phyloP scores from a whole-genome alignment of 2,329 filamentous ascomycete species.

The Ophiosphaerella narmari region DNA sequence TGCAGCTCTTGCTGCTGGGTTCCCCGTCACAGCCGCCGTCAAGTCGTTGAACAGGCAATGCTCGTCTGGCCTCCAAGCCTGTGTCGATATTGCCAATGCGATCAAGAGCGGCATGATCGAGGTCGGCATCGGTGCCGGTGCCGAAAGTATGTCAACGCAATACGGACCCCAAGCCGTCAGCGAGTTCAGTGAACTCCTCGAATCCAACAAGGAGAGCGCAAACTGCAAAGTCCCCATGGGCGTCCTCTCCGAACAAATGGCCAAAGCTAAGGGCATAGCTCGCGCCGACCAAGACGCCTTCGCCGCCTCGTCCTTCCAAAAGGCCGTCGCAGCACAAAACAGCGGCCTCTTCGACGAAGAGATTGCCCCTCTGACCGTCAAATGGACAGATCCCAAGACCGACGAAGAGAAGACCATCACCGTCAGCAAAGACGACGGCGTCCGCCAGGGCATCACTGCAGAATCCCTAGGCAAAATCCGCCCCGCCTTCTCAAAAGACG shows the following conservation, averaged over 20 bases:
- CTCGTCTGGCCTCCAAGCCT: constrained; percentile 88
- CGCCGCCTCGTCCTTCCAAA: constrained; percentile 89
- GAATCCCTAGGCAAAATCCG: constrained; percentile 91
- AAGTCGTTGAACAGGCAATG: constrained; percentile 93
- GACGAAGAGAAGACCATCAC: constrained; percentile 82
- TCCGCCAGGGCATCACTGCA: constrained; percentile 81
- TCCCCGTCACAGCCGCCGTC: constrained; percentile 83
- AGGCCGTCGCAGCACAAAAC: constrained; percentile 83
- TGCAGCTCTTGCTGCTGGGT: constrained; percentile 85
- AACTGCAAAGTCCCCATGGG: constrained; percentile 99
- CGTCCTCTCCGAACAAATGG: constrained; percentile 91
- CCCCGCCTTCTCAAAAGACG: constrained; percentile 87
- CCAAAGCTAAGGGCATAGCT: constrained; percentile 75
- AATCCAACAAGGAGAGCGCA: constrained; percentile 77
- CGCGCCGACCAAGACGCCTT: constrained; percentile 86
- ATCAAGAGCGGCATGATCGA: constrained; percentile 94
- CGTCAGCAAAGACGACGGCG: constrained; percentile 83
- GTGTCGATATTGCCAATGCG: constrained; percentile 91
- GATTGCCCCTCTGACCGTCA: constrained; percentile 83
- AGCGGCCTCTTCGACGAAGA: constrained; percentile 91
- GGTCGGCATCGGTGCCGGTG: constrained; percentile 88
- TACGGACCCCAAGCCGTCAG: constrained; percentile 88
- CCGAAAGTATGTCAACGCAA: constrained; percentile 93
- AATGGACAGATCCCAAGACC: constrained; percentile 88
- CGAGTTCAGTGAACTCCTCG: constrained; percentile 90